Base-by-base conservation (phyloP, 495 filamentous ascomycete species). In the Parachaetomium inaequale region DNA sequence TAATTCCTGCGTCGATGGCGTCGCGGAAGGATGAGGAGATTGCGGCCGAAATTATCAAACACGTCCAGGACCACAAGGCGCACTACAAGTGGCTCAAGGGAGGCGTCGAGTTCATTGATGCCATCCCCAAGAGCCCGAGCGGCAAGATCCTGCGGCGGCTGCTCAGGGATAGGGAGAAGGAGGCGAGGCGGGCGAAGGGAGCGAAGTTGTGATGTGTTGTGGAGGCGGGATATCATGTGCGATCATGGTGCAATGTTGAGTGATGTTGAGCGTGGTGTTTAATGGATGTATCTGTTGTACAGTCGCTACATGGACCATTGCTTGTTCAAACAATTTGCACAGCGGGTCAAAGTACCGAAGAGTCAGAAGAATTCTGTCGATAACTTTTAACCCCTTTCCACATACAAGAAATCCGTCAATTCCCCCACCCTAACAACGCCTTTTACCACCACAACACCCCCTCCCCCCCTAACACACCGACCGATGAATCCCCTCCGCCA, bases 1-100 rank as follows among this genome's bases (percentile, higher is more conserved):
- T 93, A 29, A 93, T 90, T 67, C 83, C 88, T 0, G 67, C 84
- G 0, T 80, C 82, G 2, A 79, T 85, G 29, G 81, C 76, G 46
- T 87, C 91, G 26, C 80, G 78, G 17, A 78, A 81, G 25, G 73
- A 79, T 25, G 73, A 70, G 4, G 76, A 80, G 2, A 72, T 87
- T 1, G 79, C 78, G 19, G 75, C 84, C 36, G 81, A 87, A 17
- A 92, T 96, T 59, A 71, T 78, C 67, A 89, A 88, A 70, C 80
- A 93, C 68, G 90, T 96, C 5, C 84, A 92, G 70, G 79, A 92
- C 38, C 86, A 92, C 75, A 96, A 96, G 75, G 87, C 90, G 4
- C 82, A 85, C 46, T 89, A 96, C 70, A 96, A 96, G 82, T 92
- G 90, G 89, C 75, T 96, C 62, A 89, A 87, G 73, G 92, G 92